Evolutionary conservation across 345 rosid species (phyloP), one percentile per base, ranked within the genome.

Genomic region (Pistacia vera): DNA sequence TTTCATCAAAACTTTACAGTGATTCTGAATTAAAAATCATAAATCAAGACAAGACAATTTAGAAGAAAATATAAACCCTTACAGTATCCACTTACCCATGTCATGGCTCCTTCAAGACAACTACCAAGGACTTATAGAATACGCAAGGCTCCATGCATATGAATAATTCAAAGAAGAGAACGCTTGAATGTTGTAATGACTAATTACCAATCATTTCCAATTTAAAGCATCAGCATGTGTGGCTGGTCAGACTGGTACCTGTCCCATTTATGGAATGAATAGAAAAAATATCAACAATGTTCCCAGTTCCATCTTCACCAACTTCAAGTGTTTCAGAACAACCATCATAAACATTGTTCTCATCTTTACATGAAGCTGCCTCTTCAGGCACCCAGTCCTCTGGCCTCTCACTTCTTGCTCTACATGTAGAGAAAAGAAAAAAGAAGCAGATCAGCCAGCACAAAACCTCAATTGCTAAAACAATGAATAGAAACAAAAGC

Each of bases 381-480:
- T 93, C 97, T 79, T 84, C 92, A 46, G 99, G 99, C 75, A 91
- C 97, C 99, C 97, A 95, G 44, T 91, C 99, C 81, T 89, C 90
- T 66, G 98, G 99, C 86, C 99, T 91, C 78, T 91, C 88, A 35
- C 84, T 82, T 85, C 97, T 89, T 61, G 81, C 72, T 75, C 99
- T 95, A 76, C 38, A 55, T 2, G 73, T 65, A 74, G 38, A 73
- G 36, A 77, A 76, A 71, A 46, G 63, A 79, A 35, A 79, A 58
- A 62, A 77, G 60, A 76, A 72, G 71, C 35, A 72, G 52, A 64
- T 56, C 25, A 74, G n/a, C 77, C 17, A 70, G 62, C 64, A 73
- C 25, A 17, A 55, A 67, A 68, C 55, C 56, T 69, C 18, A 52
- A 76, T 61, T 44, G 28, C 0, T 60, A 38, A 35, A 74, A 71